phyloP scores from a whole-genome alignment of 805 yeast species.

The Wickerhamomyces silvicola region DNA sequence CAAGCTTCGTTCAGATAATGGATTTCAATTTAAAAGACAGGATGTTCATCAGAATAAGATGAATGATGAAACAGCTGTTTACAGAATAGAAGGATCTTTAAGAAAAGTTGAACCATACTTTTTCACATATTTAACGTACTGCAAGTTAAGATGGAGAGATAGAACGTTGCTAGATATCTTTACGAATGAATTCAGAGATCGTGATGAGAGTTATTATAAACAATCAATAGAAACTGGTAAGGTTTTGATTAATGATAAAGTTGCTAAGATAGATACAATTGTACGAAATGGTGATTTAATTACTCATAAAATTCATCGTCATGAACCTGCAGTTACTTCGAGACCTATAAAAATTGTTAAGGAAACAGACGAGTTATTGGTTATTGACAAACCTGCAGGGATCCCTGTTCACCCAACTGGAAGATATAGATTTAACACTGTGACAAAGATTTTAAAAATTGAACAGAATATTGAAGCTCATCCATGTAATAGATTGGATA shows the following conservation, averaged over 20 bases:
- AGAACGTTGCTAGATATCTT: conserved; percentile 77
- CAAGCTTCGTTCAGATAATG: conserved; percentile 14
- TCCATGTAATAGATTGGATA: conserved; percentile 81
- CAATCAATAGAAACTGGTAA: too few species aligned
- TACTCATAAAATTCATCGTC: conserved; percentile 71
- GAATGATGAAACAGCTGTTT: conserved; percentile 41
- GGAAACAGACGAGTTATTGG: conserved; percentile 70
- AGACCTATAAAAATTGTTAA: conserved; percentile 28
- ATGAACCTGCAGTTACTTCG: conserved; percentile 56
- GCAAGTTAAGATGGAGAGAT: conserved; percentile 89
- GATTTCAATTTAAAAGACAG: conserved; percentile 17
- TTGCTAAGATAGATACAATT: conserved; percentile 57
- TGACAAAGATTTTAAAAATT: conserved; percentile 70
- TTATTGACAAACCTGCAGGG: conserved; percentile 89
- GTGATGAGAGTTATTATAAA: conserved; percentile 62
- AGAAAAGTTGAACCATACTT: conserved; percentile 79
- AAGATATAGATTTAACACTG: conserved; percentile 63
- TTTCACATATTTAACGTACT: conserved; percentile 82
- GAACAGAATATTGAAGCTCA: conserved; percentile 39
- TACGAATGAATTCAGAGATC: conserved; percentile 76
- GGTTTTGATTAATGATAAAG: too few species aligned
- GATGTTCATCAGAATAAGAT: conserved; percentile 13
- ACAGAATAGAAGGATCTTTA: conserved; percentile 50
- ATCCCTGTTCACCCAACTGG: conserved; percentile 97
- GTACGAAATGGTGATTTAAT: conserved; percentile 80